These are phyloP conservation scores for Pythium phragmitis DNA, from an alignment of 352 stramenopile genomes.

Conservation along the genomic window DNA sequence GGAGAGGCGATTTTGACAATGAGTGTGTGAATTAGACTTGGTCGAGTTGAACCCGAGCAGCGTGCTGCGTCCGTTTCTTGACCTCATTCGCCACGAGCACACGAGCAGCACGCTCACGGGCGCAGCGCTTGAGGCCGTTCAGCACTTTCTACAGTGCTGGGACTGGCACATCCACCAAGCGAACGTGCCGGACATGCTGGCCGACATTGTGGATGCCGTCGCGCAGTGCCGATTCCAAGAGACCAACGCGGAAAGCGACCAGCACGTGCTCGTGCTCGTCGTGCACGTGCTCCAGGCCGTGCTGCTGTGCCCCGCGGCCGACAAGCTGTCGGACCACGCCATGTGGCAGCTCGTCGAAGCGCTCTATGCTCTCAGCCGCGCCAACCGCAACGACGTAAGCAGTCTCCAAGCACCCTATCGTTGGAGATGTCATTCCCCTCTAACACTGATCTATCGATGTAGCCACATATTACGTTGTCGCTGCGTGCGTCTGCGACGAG, in stretches of 20 bases:
- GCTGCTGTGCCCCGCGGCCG: constrained; percentile 82
- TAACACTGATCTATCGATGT: neutral
- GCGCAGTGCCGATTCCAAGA: constrained; percentile 95
- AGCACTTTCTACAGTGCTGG: constrained; percentile 94
- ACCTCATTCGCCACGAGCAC: constrained; percentile 91
- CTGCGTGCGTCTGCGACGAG: constrained; percentile 64
- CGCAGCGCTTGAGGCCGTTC: constrained; percentile 91
- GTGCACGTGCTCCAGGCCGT: constrained; percentile 94
- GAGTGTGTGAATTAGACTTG: constrained; percentile 39
- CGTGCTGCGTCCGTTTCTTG: constrained; percentile 92
- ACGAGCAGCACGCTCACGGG: constrained; percentile 92
- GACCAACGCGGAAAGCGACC: constrained; percentile 86
- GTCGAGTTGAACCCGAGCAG: constrained; percentile 53
- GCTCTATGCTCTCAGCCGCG: constrained; percentile 92
- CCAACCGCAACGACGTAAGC: constrained; percentile 58
- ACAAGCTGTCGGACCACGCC: constrained; percentile 87
- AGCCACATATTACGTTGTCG: constrained; percentile 62
- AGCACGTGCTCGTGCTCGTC: constrained; percentile 91
- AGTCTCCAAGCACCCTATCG: neutral
- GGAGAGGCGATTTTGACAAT: neutral
- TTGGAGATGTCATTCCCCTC: neutral
- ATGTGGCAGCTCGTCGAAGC: constrained; percentile 96
- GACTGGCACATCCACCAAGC: constrained; percentile 43
- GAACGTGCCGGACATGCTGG: constrained; percentile 45
- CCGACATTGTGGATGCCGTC: constrained; percentile 90